Base-by-base conservation (phyloP, 106 monocot species). In the Xerophyta viscosa region DNA sequence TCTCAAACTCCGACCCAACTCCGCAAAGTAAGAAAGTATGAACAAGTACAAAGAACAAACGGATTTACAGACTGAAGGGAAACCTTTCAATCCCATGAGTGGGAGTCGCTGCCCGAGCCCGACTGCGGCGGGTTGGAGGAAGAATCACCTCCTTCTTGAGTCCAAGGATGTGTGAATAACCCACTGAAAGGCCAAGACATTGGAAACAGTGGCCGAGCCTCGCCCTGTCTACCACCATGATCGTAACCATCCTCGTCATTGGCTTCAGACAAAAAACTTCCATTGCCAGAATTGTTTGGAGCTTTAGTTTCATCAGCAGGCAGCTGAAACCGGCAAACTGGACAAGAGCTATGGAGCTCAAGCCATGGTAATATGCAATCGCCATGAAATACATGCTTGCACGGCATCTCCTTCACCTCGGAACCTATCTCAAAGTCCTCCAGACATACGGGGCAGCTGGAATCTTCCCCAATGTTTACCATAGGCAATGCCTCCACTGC, bases 311-410 rank as follows among this genome's bases (percentile, higher is more conserved):
- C 74, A 25, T 67, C 68, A 8, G 58, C 68, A 2, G 75, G 75
- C 27, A 75, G 23, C 59, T 69, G 64, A 53, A 59, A 69, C 47
- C 75, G 50, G 48, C 75, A 75, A 11, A 75, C 48, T 0, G 75
- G 75, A 54, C 75, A 75, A 1, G 75, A 69, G 58, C 69, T 69
- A 54, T 75, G 68, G 31, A 69, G 39, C 59, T 75, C 68, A 30
- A 75, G 64, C 75, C 75, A 75, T 31, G 63, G 75, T 46, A 75
- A 27, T 46, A 75, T 75, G 28, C 75, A 75, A 0, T 11, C 45
- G 4, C 41, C 24, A 37, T 75, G 75, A 25, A 59, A 75, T 6
- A 28, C 31, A 53, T 75, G 75, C 31, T 60, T 54, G 47, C 75
- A 75, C 2, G 68, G 75, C 69, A 75, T 69, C 59, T 75, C 68